Conservation (phyloP, 768 basidiomycete species). For the Cyclocybe aegerita region DNA sequence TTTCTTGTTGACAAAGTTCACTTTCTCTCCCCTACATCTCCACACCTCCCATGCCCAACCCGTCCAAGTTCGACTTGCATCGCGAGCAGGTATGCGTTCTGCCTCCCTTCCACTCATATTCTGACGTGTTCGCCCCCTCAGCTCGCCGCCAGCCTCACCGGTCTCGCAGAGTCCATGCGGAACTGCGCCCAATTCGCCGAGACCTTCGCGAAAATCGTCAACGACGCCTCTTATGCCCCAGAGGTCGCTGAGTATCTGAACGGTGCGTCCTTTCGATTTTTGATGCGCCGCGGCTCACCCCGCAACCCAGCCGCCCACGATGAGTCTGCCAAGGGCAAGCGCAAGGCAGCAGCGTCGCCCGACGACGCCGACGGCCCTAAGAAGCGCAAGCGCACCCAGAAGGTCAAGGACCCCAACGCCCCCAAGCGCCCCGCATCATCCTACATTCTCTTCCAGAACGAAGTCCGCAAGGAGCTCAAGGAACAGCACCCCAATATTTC, state of each 20-base stretch:
- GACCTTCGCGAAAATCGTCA: conserved; percentile 50
- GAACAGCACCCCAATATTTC: conserved; percentile 58
- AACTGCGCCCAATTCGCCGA: conserved; percentile 63
- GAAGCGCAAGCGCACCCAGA: conserved; percentile 61
- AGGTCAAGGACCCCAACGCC: conserved; percentile 88
- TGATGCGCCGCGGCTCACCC: conserved; percentile 16
- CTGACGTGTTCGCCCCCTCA: conserved; percentile 25
- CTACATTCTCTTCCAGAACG: conserved; percentile 94
- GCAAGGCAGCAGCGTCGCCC: conserved; percentile 42
- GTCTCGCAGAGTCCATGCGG: conserved; percentile 64
- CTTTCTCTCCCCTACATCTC: conserved; percentile 1
- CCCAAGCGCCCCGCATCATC: conserved; percentile 93
- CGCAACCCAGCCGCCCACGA: conserved; percentile 16
- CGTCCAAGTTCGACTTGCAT: conserved; percentile 23
- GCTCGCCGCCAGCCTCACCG: conserved; percentile 54
- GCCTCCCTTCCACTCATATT: background rate
- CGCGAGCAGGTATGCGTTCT: conserved; percentile 31
- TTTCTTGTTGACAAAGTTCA: conserved; percentile 2
- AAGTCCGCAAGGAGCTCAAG: conserved; percentile 74
- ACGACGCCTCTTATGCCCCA: conserved; percentile 31
- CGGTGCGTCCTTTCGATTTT: conserved; percentile 18
- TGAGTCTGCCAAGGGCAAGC: conserved; percentile 43
- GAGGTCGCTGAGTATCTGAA: conserved; percentile 18
- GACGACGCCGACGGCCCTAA: conserved; percentile 41
- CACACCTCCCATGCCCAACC: conserved; percentile 16